These are phyloP conservation scores for Rhynchosporium secalis DNA, from an alignment of 2,329 filamentous ascomycete genomes.

Conservation along the genomic window DNA sequence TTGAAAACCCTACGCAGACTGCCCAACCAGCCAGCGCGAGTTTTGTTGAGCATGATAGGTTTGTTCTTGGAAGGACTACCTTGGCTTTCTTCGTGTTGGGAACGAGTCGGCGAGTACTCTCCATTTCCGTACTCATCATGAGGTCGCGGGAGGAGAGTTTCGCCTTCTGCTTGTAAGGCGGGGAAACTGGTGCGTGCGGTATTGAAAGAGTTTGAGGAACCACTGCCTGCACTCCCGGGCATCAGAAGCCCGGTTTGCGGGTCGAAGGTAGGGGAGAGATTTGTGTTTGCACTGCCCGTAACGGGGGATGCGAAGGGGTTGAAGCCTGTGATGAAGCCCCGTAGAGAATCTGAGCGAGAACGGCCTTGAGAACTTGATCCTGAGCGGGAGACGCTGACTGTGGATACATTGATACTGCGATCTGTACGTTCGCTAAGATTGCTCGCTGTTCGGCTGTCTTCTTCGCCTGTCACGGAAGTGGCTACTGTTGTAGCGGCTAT, in stretches of 20 bases:
- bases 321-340: conserved; percentile 36
- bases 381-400: conserved; percentile 32
- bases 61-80: conserved; percentile 60
- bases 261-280: conserved; percentile 29
- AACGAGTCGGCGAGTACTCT: conserved; percentile 29
- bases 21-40: conserved; percentile 57
- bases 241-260: conserved; percentile 17
- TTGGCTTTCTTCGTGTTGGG: conserved; percentile 34
- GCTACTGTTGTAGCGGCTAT: conserved; percentile 30
- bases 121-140: conserved; percentile 21
- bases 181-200: conserved; percentile 39
- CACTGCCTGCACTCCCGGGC: conserved; percentile 33
- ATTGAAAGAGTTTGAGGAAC: conserved; percentile 31
- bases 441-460: conserved; percentile 39
- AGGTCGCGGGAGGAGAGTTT: conserved; percentile 36
- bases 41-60: conserved; percentile 34
- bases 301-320: conserved; percentile 33
- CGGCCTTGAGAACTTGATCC: conserved; percentile 35
- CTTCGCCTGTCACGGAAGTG: conserved; percentile 35
- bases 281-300: conserved; percentile 24
- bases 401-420: conserved; percentile 33
- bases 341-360: conserved; percentile 35
- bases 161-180: conserved; percentile 35
- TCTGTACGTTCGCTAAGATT: conserved; percentile 41
- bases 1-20: conserved; percentile 52